Evolutionary conservation across 352 stramenopile genomes (phyloP).

Genomic region (Phytophthora sansomeana): DNA sequence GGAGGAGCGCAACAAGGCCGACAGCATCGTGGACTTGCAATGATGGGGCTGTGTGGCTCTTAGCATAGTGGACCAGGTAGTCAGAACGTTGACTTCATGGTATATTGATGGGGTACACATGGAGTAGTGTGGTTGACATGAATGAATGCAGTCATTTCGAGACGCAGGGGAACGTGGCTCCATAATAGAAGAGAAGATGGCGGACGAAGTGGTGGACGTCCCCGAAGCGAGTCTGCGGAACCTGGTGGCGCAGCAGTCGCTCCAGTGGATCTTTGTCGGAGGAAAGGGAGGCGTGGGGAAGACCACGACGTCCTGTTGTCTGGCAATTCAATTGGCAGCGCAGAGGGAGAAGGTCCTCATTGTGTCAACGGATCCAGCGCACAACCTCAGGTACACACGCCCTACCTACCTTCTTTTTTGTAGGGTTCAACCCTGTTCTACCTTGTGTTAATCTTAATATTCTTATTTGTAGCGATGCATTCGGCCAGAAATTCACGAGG

Average conservation of each 20-base stretch:
- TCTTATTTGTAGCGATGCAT: constrained; percentile 91
- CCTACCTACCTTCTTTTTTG: too few species aligned
- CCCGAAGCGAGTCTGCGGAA: constrained; percentile 92
- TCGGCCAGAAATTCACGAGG: constrained; percentile 99
- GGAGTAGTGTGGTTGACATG: too few species aligned
- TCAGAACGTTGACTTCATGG: not conserved
- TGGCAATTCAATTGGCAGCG: constrained; percentile 93
- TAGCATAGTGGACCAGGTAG: not conserved
- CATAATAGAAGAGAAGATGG: constrained; percentile 18
- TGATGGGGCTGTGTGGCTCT: not conserved
- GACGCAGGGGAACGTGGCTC: not conserved
- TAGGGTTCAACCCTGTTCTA: not conserved
- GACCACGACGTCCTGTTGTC: constrained; percentile 98
- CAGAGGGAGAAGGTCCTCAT: constrained; percentile 97
- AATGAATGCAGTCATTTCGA: not conserved
- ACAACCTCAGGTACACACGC: constrained; percentile 93
- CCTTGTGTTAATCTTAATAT: constrained; percentile 2
- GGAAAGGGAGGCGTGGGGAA: constrained; percentile 96
- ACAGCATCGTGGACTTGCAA: constrained; percentile 36
- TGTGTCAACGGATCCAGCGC: constrained; percentile 99
- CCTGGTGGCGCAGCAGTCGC: constrained; percentile 87
- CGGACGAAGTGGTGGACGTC: constrained; percentile 51
- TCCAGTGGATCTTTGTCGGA: constrained; percentile 96
- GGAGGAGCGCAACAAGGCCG: constrained; percentile 40
- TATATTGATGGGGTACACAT: not conserved